Evolutionary conservation across 345 rosid species (phyloP), one percentile per base, ranked within the genome.

Genomic region (Ceriops tagal): DNA sequence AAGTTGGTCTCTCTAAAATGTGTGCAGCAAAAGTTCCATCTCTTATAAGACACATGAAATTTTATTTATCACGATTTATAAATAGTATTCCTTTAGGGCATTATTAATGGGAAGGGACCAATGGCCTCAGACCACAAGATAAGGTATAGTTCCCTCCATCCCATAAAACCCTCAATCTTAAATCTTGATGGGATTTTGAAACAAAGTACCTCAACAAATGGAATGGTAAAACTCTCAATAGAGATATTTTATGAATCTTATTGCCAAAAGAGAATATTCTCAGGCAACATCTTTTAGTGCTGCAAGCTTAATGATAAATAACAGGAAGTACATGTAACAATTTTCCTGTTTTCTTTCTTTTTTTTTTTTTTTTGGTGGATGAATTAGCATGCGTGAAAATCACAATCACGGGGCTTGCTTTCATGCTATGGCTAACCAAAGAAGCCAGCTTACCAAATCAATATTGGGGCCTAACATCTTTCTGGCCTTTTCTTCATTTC

Each of bases 401-500:
- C 30, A 9, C 21, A 32, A 30, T 26, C 56, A 59, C 7, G 26
- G 8, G 26, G 22, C 19, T 47, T 19, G 46, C 67, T 52, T 15
- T 13, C 49, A 61, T 53, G 67, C 63, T 28, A n/a, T 31, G 46
- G 60, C 27, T 35, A 32, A 64, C 16, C 8, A 62, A 5, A 19
- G 51, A 18, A 55, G 65, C 64, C 34, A 62, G 30, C 86, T 83
- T 74, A 93, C 98, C 96, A 91, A 79, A 72, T 93, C 92, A 73
- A 91, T 72, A 21, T 89, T 89, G 6, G 89, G 82, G 66, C 96
- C 96, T 24, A 93, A 71, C 92, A 91, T 80, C 75, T 69, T 91
- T 73, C 88, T 79, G 0, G 98, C 97, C 80, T 91, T 93, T 60
- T 91, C 97, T 83, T 87, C 93, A 73, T 87, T 91, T 75, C 98